A percentile compares a stretch with the other conserved stretches of the same genome.
phyloP scores from a whole-genome alignment of 2,329 filamentous ascomycete species.

The Aureobasidium sp. region DNA sequence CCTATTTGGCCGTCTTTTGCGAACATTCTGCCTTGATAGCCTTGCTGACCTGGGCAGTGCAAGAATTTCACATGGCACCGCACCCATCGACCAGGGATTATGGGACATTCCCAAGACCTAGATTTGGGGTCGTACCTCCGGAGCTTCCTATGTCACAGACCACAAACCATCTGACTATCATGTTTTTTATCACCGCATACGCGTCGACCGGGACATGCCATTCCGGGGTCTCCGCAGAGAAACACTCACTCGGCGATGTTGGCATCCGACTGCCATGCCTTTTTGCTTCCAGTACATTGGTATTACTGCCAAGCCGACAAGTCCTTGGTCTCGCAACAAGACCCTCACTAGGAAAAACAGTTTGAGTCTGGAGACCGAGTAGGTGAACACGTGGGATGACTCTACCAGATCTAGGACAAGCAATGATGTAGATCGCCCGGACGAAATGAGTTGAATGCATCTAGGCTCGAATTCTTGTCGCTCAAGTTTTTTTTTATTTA shows the following conservation, averaged over 20 bases:
- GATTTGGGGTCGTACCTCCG: not conserved
- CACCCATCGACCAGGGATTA: not conserved
- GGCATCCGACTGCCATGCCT: not conserved
- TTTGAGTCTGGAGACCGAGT: not conserved
- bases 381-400: not conserved
- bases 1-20: not conserved
- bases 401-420: not conserved
- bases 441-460: not conserved
- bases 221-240: conserved; percentile 2
- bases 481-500: too few relatives aligned
- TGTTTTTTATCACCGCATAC: not conserved
- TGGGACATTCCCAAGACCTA: not conserved
- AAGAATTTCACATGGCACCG: not conserved
- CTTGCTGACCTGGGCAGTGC: not conserved
- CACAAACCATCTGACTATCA: not conserved
- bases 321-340: not conserved
- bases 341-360: not conserved
- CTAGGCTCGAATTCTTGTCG: too few relatives aligned
- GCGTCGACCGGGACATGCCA: not conserved
- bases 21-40: not conserved
- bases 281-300: not conserved
- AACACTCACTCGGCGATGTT: not conserved
- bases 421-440: not conserved
- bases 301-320: not conserved
- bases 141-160: not conserved